Conservation (phyloP, 495 filamentous ascomycete genomes). For the Penicillium fimorum region DNA sequence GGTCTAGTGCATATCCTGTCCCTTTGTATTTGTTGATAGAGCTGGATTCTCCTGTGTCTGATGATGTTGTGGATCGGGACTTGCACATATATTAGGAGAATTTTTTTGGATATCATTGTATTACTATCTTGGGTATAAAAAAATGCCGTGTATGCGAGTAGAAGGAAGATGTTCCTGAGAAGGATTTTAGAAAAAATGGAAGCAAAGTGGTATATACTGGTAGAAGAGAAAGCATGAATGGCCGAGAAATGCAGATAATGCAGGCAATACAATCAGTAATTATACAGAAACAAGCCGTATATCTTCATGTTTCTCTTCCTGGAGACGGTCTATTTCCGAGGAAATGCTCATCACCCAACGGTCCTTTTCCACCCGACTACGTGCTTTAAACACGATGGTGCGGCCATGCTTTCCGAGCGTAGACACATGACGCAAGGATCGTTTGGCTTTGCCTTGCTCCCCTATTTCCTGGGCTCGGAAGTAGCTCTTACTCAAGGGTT, state of each 20-base stretch:
- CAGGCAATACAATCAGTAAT: conserved; percentile 2
- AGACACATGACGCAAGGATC: conserved; percentile 51
- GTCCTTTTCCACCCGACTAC: conserved; percentile 70
- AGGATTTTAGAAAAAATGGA: neutral
- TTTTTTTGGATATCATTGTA: conserved; percentile 25
- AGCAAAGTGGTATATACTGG: neutral
- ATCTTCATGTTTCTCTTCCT: conserved; percentile 55
- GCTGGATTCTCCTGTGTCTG: neutral
- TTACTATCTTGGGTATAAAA: conserved; percentile 19
- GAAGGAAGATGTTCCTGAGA: neutral
- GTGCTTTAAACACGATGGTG: conserved; percentile 68
- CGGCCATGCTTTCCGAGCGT: conserved; percentile 61
- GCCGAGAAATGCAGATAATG: neutral
- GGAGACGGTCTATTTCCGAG: conserved; percentile 70
- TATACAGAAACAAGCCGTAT: conserved; percentile 54
- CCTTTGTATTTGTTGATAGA: conserved; percentile 10
- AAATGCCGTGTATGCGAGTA: neutral
- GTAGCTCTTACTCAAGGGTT: conserved; percentile 56
- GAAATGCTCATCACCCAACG: conserved; percentile 72
- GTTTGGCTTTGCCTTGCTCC: conserved; percentile 41
- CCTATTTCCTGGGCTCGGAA: conserved; percentile 55
- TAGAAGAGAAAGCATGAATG: neutral
- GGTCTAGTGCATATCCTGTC: neutral
- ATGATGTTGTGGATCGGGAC: neutral
- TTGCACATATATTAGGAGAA: conserved; percentile 10